Evolutionary conservation across 1,139 yeast genomes (phyloP).

Genomic region (Taphrina flavorubra): DNA sequence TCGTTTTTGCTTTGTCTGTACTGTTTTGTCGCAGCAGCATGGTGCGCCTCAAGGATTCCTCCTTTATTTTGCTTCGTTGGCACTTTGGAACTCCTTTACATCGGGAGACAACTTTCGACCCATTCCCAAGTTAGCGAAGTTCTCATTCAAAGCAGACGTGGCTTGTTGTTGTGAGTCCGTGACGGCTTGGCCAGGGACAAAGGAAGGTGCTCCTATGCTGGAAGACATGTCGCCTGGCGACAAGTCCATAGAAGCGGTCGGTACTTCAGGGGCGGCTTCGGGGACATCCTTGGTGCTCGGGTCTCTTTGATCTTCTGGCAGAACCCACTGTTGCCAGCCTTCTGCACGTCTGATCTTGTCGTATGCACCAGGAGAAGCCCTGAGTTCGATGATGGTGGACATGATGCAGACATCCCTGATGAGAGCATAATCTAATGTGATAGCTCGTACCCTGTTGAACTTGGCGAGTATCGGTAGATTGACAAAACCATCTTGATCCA

Average conservation of each 20-base stretch:
- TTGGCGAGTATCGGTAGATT: slow-evolving; percentile 66
- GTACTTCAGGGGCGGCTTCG: slow-evolving; percentile 4
- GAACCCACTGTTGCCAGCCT: slow-evolving; percentile 44
- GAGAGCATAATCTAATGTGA: slow-evolving; percentile 58
- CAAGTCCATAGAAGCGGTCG: not conserved
- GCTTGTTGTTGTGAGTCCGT: slow-evolving; percentile 8
- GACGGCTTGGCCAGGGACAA: slow-evolving; percentile 26
- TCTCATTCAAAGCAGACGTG: slow-evolving; percentile 13
- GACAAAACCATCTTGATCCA: slow-evolving; percentile 79
- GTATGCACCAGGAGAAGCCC: slow-evolving; percentile 50
- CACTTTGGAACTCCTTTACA: slow-evolving; percentile 24
- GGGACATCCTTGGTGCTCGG: slow-evolving; percentile 20
- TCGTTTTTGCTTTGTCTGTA: not conserved
- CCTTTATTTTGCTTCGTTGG: not conserved
- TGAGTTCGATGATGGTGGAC: slow-evolving; percentile 56
- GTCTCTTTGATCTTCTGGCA: slow-evolving; percentile 42
- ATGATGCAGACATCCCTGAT: slow-evolving; percentile 58
- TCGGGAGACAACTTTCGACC: slow-evolving; percentile 27
- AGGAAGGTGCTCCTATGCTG: slow-evolving; percentile 22
- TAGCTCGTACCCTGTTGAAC: slow-evolving; percentile 73
- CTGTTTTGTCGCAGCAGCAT: not conserved
- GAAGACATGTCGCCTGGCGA: slow-evolving; percentile 4
- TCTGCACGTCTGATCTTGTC: slow-evolving; percentile 43
- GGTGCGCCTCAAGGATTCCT: not conserved
- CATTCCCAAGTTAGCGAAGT: slow-evolving; percentile 32